A percentile compares a stretch with the other conserved stretches of the same genome.
Conservation (phyloP, 176 grass and related monocot genomes). For the Zizania latifolia region DNA sequence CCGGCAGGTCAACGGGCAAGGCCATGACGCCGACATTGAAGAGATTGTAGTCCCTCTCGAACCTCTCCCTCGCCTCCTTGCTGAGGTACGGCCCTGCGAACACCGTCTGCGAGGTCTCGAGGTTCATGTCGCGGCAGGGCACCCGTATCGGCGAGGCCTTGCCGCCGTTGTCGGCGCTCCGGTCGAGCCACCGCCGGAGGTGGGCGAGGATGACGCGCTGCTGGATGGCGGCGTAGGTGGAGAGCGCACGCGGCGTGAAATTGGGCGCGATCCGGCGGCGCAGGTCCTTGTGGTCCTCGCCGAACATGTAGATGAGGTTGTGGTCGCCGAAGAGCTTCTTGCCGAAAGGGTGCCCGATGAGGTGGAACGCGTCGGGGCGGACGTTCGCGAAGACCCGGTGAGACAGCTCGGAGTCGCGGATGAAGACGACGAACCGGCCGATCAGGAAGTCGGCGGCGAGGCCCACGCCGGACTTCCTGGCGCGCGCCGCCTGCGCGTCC, state of each 20-base stretch:
- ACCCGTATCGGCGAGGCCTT: conserved; percentile 44
- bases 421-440: conserved; percentile 67
- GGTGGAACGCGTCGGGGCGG: conserved; percentile 67
- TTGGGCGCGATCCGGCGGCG: conserved; percentile 61
- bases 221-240: conserved; percentile 59
- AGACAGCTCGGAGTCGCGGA: conserved; percentile 58
- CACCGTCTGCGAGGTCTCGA: conserved; percentile 91
- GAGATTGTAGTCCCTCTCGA: conserved; percentile 66
- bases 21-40: conserved; percentile 91
- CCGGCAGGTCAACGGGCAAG: conserved; percentile 71
- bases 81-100: conserved; percentile 74
- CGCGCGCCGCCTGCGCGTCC: conserved; percentile 38
- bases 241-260: conserved; percentile 56
- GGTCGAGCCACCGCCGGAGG: conserved; percentile 44
- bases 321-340: conserved; percentile 77
- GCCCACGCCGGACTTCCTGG: conserved; percentile 38
- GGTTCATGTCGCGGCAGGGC: conserved; percentile 85
- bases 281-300: conserved; percentile 64
- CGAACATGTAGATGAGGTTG: conserved; percentile 85
- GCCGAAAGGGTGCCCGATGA: conserved; percentile 69
- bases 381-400: conserved; percentile 77
- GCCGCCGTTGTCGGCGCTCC: background rate
- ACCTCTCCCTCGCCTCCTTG: conserved; percentile 38
- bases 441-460: conserved; percentile 57
- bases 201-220: conserved; percentile 56